These are phyloP conservation scores for Ophiocordyceps camponoti-saundersi DNA, from an alignment of 2,329 filamentous ascomycete genomes.

Conservation along the genomic window DNA sequence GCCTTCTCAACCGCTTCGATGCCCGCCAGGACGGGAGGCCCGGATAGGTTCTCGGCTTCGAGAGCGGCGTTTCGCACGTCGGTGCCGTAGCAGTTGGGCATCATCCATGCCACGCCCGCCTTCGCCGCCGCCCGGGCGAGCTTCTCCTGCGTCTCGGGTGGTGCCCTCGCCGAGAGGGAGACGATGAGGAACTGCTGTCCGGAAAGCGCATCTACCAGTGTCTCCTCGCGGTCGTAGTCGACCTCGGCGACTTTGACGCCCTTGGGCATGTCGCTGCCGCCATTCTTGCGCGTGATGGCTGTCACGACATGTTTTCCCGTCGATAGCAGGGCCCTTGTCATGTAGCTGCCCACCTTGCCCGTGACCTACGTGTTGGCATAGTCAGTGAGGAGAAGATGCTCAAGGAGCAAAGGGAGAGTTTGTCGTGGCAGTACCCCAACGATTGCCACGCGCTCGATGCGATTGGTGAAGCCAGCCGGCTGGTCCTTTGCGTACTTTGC, in stretches of 20 bases:
- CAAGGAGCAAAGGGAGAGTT: too few relatives aligned
- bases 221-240: constrained; percentile 24
- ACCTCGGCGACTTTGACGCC: constrained; percentile 24
- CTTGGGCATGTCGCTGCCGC: constrained; percentile 22
- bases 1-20: constrained; percentile 21
- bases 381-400: too few relatives aligned
- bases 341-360: constrained; percentile 22
- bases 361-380: constrained; percentile 13
- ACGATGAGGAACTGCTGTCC: constrained; percentile 41
- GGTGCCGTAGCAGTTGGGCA: constrained; percentile 28
- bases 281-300: constrained; percentile 30
- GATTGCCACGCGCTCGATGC: constrained; percentile 21
- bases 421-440: constrained; percentile 20
- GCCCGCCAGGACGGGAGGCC: constrained; percentile 6
- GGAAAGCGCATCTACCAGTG: constrained; percentile 29
- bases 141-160: constrained; percentile 23
- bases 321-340: constrained; percentile 24
- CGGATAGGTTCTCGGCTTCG: constrained; percentile 13
- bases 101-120: constrained; percentile 30
- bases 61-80: constrained; percentile 12
- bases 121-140: constrained; percentile 31
- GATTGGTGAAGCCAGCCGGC: constrained; percentile 12
- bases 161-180: constrained; percentile 22
- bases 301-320: constrained; percentile 34
- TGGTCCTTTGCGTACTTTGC: constrained; percentile 8